A percentile compares a stretch with the other conserved stretches of the same genome.
phyloP scores from a whole-genome alignment of 2,329 filamentous ascomycete genomes.

The Monosporascus sp. region DNA sequence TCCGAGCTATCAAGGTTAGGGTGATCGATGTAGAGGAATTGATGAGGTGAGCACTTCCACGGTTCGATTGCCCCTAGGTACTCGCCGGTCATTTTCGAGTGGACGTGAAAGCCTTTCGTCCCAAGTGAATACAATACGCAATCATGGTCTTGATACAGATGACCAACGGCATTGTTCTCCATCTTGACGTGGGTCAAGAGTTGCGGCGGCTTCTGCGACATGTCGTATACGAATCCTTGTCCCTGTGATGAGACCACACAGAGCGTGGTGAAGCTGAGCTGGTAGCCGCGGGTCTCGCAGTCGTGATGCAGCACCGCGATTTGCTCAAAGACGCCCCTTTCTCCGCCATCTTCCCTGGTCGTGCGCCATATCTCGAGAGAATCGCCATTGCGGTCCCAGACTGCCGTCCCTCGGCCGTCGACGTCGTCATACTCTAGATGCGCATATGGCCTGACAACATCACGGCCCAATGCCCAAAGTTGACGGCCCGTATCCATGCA shows the following conservation, averaged over 20 bases:
- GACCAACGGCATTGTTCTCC: constrained; percentile 35
- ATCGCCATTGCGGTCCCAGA: constrained; percentile 39
- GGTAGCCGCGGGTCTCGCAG: constrained; percentile 38
- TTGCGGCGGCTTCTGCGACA: constrained; percentile 26
- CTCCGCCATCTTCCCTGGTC: constrained; percentile 26
- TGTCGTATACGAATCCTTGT: constrained; percentile 40
- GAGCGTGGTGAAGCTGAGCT: constrained; percentile 36
- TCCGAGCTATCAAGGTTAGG: constrained; percentile 3
- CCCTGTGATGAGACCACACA: constrained; percentile 40
- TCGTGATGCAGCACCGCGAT: constrained; percentile 36
- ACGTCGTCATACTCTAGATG: constrained; percentile 41
- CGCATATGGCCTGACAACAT: constrained; percentile 35
- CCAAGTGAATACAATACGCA: constrained; percentile 40
- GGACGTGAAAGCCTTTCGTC: constrained; percentile 34
- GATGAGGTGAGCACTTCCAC: constrained; percentile 29
- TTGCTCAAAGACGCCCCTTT: constrained; percentile 33
- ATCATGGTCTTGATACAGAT: constrained; percentile 36
- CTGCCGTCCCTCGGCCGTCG: constrained; percentile 28
- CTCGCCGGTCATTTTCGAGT: constrained; percentile 33
- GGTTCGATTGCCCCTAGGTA: constrained; percentile 34
- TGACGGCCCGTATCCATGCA: constrained; percentile 38
- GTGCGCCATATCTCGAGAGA: constrained; percentile 38
- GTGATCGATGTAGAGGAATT: constrained; percentile 15
- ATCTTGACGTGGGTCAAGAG: constrained; percentile 32
- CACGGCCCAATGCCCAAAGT: constrained; percentile 28